Evolutionary conservation across 1,284 basidiomycete genomes (phyloP).

Genomic region (Puccinia horiana): DNA sequence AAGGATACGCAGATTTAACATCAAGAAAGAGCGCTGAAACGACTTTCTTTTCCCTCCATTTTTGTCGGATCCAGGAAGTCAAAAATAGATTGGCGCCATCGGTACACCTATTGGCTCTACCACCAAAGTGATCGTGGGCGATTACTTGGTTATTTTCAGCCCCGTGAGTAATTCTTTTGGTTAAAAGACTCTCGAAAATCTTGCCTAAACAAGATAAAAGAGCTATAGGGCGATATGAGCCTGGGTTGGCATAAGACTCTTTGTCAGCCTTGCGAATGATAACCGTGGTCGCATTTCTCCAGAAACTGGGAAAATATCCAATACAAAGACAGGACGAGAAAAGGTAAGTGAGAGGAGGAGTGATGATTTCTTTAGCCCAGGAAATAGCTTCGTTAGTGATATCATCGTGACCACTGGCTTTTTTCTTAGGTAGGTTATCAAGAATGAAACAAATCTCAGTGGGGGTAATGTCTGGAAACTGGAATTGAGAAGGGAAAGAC

Average conservation of each 20-base stretch:
- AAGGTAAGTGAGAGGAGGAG: background rate
- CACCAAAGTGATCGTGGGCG: slow-evolving; percentile 22
- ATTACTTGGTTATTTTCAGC: slow-evolving; percentile 2
- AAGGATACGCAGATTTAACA: slow-evolving; percentile 34
- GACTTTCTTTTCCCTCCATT: slow-evolving; percentile 28
- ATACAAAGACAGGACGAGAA: slow-evolving; percentile 4
- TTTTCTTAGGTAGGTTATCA: background rate
- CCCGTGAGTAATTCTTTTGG: slow-evolving; percentile 17
- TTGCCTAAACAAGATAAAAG: slow-evolving; percentile 28
- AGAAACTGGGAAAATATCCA: slow-evolving; percentile 19
- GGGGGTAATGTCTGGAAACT: background rate
- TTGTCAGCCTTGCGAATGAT: slow-evolving; percentile 16
- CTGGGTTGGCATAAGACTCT: slow-evolving; percentile 9
- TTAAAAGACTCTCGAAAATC: slow-evolving; percentile 16
- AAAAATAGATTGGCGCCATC: slow-evolving; percentile 1
- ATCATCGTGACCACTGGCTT: background rate
- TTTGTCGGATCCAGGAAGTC: slow-evolving; percentile 11
- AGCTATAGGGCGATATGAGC: slow-evolving; percentile 31
- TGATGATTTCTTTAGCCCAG: background rate
- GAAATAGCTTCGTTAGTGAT: background rate
- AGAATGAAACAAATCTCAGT: background rate
- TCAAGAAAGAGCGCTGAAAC: slow-evolving; percentile 27
- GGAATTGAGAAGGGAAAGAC: background rate
- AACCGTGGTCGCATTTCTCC: slow-evolving; percentile 11
- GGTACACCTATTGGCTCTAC: background rate